phyloP scores from a whole-genome alignment of 306 rosid genomes.

The Ormosia semicastrata region DNA sequence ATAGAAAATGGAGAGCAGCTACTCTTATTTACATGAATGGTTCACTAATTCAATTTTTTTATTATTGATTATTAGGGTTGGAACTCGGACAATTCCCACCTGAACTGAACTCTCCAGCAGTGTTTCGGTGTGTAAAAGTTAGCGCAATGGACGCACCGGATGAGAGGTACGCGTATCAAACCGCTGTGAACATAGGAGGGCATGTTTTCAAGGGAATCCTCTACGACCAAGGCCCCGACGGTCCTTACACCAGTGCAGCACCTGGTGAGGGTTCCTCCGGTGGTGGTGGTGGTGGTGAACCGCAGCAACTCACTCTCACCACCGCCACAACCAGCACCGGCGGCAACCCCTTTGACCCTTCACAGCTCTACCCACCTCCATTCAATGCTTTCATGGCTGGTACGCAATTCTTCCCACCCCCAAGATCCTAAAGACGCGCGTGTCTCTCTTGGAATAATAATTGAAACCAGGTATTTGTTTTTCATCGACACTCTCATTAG shows the following conservation, averaged over 20 bases:
- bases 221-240: slow-evolving; percentile 79
- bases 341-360: slow-evolving; percentile 53
- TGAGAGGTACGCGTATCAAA: slow-evolving; percentile 91
- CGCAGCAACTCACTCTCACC: slow-evolving; percentile 52
- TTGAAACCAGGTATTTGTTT: slow-evolving; percentile 5
- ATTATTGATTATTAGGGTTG: slow-evolving; percentile 67
- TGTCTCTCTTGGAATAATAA: background rate
- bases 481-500: background rate
- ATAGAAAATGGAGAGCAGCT: background rate
- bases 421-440: slow-evolving; percentile 62
- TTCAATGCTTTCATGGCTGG: slow-evolving; percentile 94
- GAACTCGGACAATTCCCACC: slow-evolving; percentile 81
- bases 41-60: background rate
- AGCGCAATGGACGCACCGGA: slow-evolving; percentile 81
- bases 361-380: slow-evolving; percentile 67
- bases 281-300: slow-evolving; percentile 44
- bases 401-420: slow-evolving; percentile 98
- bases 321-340: slow-evolving; percentile 27
- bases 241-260: slow-evolving; percentile 40
- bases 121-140: slow-evolving; percentile 85
- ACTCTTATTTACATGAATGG: background rate
- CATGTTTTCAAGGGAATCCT: slow-evolving; percentile 93
- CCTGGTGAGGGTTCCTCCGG: slow-evolving; percentile 59
- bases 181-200: slow-evolving; percentile 93
- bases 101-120: slow-evolving; percentile 80